phyloP scores from a whole-genome alignment of 2,329 filamentous ascomycete species.

The Cephalotrichum gorgonifer region DNA sequence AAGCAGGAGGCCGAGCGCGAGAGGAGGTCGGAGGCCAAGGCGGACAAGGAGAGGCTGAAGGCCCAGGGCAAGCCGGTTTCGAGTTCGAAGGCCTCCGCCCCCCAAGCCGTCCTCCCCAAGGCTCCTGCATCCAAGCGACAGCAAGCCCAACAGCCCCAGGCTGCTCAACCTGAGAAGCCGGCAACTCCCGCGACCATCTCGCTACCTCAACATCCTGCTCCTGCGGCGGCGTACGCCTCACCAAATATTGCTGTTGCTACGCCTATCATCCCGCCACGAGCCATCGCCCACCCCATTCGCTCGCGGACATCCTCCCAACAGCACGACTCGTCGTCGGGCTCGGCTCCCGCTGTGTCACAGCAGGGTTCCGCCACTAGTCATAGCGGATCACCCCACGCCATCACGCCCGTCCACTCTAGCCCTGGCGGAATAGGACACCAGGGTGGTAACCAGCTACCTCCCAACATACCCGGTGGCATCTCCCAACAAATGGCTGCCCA shows the following conservation, averaged over 20 bases:
- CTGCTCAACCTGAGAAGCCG: slow-evolving; percentile 19
- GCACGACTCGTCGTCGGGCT: slow-evolving; percentile 62
- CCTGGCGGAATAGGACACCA: slow-evolving; percentile 45
- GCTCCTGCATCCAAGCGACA: background rate
- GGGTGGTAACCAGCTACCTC: background rate
- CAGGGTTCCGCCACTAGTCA: slow-evolving; percentile 44
- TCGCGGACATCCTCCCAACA: slow-evolving; percentile 73
- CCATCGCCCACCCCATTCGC: slow-evolving; percentile 63
- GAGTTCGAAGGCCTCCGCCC: background rate
- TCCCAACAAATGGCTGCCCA: background rate
- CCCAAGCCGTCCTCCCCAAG: background rate
- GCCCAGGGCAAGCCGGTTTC: slow-evolving; percentile 21
- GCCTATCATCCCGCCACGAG: slow-evolving; percentile 65
- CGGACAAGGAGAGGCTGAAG: slow-evolving; percentile 40
- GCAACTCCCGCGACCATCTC: slow-evolving; percentile 6
- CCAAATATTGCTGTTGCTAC: slow-evolving; percentile 72
- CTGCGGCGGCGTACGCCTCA: slow-evolving; percentile 53
- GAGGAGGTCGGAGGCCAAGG: slow-evolving; percentile 59
- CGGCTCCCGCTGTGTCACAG: slow-evolving; percentile 50
- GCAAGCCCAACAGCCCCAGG: slow-evolving; percentile 17
- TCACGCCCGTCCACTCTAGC: slow-evolving; percentile 55
- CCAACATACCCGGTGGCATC: background rate
- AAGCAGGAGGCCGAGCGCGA: slow-evolving; percentile 49
- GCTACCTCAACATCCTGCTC: slow-evolving; percentile 48
- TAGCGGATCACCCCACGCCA: slow-evolving; percentile 47